Evolutionary conservation across 495 filamentous ascomycete genomes (phyloP), one percentile per base, ranked within the genome.

Genomic region (Astrothelium macrocarpum): DNA sequence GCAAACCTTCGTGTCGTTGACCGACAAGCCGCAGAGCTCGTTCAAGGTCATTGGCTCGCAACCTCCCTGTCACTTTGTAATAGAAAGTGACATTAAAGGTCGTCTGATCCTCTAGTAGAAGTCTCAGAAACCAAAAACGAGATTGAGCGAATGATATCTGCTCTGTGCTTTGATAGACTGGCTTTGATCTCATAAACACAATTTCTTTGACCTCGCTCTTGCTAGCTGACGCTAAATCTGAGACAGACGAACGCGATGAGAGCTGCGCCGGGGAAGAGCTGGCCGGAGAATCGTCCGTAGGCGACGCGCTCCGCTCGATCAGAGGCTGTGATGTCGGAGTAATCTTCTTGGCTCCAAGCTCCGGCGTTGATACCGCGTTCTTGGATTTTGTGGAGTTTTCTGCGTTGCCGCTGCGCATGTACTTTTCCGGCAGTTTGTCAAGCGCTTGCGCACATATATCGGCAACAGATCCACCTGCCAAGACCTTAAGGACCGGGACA

Each of bases 401-500:
- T 39, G 5, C 34, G 5, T 39, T 39, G 5, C 14, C 34, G 34
- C 14, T 14, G 5, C 34, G 5, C 5, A 39, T n/a, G n/a, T n/a
- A 14, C 14, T 39, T 39, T 5, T 5, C 14, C 34, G 43, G 43
- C 9, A 49, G 43, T 49, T 5, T 49, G 3, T 49, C 43, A 49
- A 49, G 43, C 3, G 43, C 43, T 10, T 49, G n/a, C 18, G 9
- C 11, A 20, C 43, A 49, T 5, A 49, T 5, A 10, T 49, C 43
- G 43, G 43, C n/a, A 18, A 18, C n/a, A 18, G 43, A 49, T 5
- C 9, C 43, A 3, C 43, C 43, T 49, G 9, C 43, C 25, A 60
- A 4, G n/a, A 60, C 18, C 2, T 60, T 60, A 4, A 60, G 31
- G 28, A 60, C 59, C 9, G 59, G 59, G 28, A 60, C 36, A 18